Evolutionary conservation across 345 rosid genomes (phyloP).

Genomic region (Abelmoschus esculentus): DNA sequence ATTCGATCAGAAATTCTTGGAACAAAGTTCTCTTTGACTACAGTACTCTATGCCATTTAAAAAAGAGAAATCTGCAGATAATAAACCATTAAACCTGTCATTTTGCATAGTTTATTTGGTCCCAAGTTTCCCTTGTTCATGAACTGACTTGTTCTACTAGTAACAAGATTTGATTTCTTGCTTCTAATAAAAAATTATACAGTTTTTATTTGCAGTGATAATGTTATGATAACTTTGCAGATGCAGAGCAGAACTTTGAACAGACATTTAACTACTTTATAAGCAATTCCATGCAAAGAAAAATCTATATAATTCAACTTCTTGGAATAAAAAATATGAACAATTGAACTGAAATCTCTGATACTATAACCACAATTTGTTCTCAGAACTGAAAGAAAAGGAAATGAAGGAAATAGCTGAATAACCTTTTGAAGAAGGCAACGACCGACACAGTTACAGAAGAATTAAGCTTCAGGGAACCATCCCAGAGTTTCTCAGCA

Average conservation of each 20-base stretch:
- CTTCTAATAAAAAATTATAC: background rate
- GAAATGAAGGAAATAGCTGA: background rate
- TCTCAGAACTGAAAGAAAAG: background rate
- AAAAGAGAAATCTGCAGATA: background rate
- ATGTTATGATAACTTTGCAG: background rate
- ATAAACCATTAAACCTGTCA: background rate
- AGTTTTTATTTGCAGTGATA: background rate
- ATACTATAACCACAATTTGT: background rate
- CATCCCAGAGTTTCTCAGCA: conserved; percentile 29
- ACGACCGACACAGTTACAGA: conserved; percentile 21
- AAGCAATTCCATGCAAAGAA: background rate
- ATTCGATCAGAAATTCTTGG: background rate
- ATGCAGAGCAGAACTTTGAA: background rate
- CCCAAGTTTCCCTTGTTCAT: background rate
- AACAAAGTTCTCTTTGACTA: background rate
- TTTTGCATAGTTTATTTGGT: background rate
- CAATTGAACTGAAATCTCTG: background rate
- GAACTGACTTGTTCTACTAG: background rate
- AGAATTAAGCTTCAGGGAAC: conserved; percentile 26
- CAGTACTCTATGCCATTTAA: background rate
- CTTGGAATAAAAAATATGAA: background rate
- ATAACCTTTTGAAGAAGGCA: conserved; percentile 34
- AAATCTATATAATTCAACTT: background rate
- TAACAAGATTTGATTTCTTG: background rate
- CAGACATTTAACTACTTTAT: background rate